Percentiles rank a stretch among this genome's conserved stretches.
Evolutionary conservation across 805 yeast species (phyloP).

Genomic region (Zygosaccharomyces gambellarensis): DNA sequence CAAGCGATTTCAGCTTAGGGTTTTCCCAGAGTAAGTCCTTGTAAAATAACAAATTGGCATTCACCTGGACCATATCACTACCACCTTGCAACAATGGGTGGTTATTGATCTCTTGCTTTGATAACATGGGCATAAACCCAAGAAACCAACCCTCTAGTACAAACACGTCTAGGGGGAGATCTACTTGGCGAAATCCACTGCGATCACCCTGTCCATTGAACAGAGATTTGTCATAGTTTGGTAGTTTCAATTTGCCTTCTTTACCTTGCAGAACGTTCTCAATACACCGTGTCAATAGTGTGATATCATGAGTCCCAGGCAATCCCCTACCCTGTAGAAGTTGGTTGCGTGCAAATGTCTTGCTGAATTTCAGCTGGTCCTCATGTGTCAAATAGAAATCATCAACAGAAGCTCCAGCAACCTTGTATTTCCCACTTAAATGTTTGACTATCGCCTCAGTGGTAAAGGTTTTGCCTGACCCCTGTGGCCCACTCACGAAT

Average conservation of each 20-base stretch:
- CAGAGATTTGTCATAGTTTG: constrained; percentile 74
- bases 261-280: constrained; percentile 34
- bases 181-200: constrained; percentile 29
- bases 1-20: constrained; percentile 55
- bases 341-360: constrained; percentile 41
- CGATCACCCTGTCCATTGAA: constrained; percentile 79
- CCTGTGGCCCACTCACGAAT: constrained; percentile 71
- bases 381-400: constrained; percentile 72
- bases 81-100: constrained; percentile 20
- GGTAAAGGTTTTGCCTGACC: constrained; percentile 67
- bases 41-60: constrained; percentile 50
- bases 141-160: constrained; percentile 93
- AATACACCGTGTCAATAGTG: constrained; percentile 20
- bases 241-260: constrained; percentile 40
- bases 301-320: constrained; percentile 89
- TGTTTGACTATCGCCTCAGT: constrained; percentile 39
- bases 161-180: constrained; percentile 52
- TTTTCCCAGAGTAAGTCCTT: constrained; percentile 36
- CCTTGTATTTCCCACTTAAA: constrained; percentile 32
- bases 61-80: constrained; percentile 40
- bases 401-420: constrained; percentile 67
- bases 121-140: constrained; percentile 54
- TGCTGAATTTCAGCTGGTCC: constrained; percentile 50
- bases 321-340: constrained; percentile 76
- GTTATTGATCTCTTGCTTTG: constrained; percentile 20